phyloP scores from a whole-genome alignment of 1,284 basidiomycete genomes.

The Moesziomyces antarcticus region DNA sequence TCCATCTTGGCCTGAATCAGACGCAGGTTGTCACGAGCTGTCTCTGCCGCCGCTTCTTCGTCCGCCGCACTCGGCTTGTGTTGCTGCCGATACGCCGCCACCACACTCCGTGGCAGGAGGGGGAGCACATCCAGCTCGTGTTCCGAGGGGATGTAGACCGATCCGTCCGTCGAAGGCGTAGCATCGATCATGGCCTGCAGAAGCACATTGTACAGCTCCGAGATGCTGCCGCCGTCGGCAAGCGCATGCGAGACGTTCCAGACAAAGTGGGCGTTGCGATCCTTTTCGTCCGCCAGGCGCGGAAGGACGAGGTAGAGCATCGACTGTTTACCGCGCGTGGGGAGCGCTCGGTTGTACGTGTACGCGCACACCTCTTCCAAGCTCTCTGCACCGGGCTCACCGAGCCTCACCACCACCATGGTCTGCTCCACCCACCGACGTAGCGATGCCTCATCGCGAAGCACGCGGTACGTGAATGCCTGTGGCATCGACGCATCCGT shows the following conservation, averaged over 20 bases:
- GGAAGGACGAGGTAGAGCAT: constrained; percentile 39
- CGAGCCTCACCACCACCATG: constrained; percentile 25
- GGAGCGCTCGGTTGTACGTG: constrained; percentile 30
- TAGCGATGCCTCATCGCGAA: constrained; percentile 23
- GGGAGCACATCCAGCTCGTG: constrained; percentile 21
- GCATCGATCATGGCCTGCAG: constrained; percentile 28
- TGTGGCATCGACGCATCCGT: constrained; percentile 11
- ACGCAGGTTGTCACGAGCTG: constrained; percentile 12
- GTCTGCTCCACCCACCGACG: constrained; percentile 32
- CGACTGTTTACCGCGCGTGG: constrained; percentile 32
- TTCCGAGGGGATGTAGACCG: constrained; percentile 15
- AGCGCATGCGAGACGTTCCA: constrained; percentile 47
- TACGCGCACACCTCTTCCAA: constrained; percentile 6
- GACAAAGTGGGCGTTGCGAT: constrained; percentile 17
- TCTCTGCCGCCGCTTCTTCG: neutral
- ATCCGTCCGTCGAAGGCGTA: constrained; percentile 9
- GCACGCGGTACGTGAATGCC: constrained; percentile 17
- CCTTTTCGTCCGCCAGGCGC: constrained; percentile 3
- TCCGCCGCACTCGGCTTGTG: constrained; percentile 18
- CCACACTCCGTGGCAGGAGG: constrained; percentile 22
- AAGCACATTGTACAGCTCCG: constrained; percentile 25
- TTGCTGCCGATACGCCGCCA: constrained; percentile 21
- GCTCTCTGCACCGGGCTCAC: constrained; percentile 11
- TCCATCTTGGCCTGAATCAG: constrained; percentile 25
- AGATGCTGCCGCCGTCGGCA: constrained; percentile 39